Evolutionary conservation across 148 eudicot genomes (phyloP).

Genomic region (Rhododendron kiyosumense): DNA sequence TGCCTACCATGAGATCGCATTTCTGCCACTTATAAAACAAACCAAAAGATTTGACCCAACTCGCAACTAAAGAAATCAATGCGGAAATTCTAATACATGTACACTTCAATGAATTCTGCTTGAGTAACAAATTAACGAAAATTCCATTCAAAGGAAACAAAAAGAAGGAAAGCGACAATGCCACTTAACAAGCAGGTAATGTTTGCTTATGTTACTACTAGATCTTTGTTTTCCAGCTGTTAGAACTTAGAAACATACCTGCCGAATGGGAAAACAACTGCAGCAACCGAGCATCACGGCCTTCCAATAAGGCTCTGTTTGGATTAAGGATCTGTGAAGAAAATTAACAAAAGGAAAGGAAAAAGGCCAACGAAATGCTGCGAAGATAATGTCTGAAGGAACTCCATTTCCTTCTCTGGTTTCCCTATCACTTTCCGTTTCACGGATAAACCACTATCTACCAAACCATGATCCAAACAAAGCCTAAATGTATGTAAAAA

Average conservation of each 20-base stretch:
- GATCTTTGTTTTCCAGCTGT: background rate
- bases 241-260: slow-evolving; percentile 2
- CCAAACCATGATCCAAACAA: background rate
- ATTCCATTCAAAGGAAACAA: background rate
- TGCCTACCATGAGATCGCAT: background rate
- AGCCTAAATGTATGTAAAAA: background rate
- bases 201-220: background rate
- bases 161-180: background rate
- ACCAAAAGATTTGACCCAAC: background rate
- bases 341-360: background rate
- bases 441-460: background rate
- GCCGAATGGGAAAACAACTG: background rate
- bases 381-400: background rate
- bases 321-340: background rate
- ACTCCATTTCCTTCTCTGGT: background rate
- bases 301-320: background rate
- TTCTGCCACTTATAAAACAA: background rate
- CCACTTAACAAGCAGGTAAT: background rate
- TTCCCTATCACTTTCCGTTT: background rate
- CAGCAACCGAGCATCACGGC: background rate
- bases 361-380: background rate
- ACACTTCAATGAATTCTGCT: background rate
- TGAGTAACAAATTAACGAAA: background rate
- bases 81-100: background rate
- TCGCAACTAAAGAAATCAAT: background rate